Base-by-base conservation (phyloP, 2,329 filamentous ascomycete species). In the Microcyclospora pomicola region DNA sequence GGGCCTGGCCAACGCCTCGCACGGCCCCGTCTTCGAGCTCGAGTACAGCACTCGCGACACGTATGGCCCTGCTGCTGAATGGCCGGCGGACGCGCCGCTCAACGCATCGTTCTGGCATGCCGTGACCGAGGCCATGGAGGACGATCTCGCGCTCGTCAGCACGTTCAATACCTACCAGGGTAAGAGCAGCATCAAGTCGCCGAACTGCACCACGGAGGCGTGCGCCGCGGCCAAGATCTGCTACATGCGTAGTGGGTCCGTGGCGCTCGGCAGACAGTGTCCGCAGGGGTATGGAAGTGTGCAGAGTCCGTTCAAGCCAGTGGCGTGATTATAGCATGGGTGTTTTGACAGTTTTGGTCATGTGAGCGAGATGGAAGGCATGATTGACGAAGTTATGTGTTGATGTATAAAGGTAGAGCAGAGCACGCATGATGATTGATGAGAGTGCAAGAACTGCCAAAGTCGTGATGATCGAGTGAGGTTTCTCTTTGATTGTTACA, bases 51-150 rank as follows among this genome's bases (percentile, higher is more conserved):
- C 69, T 0, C 60, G 69, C 3, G 63, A 70, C 2, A 59, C 64
- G 0, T 73, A 72, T 39, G 66, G 62, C 0, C 44, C 53, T 2
- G 58, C 60, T 0, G 60, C 63, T 2, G 50, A 48, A 2, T 72
- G 69, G 68, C 63, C 67, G 2, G 45, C 42, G 1, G 49, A 61
- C 33, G 69, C 66, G 0, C 72, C 72, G 2, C 53, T 75, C 29
- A 74, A 75, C 42, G 70, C 68, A 0, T 74, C 69, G 0, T 76
- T 74, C 51, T 75, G 72, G 72, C 71, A 75, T 41, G 54, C 53
- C 10, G 67, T 75, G 4, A 75, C 71, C 0, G 70, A 72, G 45
- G 68, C 66, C 1, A 75, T 75, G 70, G 68, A 71, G 49, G 53
- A 46, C 19, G 63, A 75, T 38, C 52, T 57, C 3, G 60, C 49